phyloP scores from a whole-genome alignment of 2,329 filamentous ascomycete genomes.

The Pseudocercospora fijiensis region DNA sequence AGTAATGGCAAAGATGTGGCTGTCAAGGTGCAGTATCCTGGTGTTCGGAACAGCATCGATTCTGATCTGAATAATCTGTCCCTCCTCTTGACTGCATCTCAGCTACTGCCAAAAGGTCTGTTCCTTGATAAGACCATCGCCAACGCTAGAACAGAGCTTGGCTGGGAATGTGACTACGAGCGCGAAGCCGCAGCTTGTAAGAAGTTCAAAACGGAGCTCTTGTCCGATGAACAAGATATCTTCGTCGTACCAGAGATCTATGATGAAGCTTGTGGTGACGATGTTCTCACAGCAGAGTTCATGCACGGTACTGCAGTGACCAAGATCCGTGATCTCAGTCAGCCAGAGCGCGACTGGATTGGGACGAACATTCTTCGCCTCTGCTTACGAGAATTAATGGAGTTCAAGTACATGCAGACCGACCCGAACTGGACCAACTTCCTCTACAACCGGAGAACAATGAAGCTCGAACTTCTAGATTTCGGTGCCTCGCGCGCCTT shows the following conservation, averaged over 20 bases:
- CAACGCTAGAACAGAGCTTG: conserved; percentile 86
- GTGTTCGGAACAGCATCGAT: conserved; percentile 92
- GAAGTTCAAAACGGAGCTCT: conserved; percentile 68
- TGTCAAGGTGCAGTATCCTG: conserved; percentile 96
- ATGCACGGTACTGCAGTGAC: conserved; percentile 86
- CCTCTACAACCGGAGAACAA: conserved; percentile 71
- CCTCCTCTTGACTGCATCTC: conserved; percentile 84
- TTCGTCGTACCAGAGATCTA: conserved; percentile 81
- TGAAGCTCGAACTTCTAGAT: conserved; percentile 83
- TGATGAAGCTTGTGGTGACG: conserved; percentile 73
- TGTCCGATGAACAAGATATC: conserved; percentile 69
- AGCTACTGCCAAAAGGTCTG: conserved; percentile 83
- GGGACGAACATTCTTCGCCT: conserved; percentile 89
- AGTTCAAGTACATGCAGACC: conserved; percentile 98
- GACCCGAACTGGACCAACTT: conserved; percentile 99
- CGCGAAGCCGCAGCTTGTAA: conserved; percentile 80
- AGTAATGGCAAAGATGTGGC: conserved; percentile 75
- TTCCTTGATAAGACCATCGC: conserved; percentile 97
- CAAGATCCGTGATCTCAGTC: conserved; percentile 68
- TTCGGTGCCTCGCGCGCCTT: conserved; percentile 91
- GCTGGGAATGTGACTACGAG: conserved; percentile 94
- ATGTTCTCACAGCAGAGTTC: conserved; percentile 90
- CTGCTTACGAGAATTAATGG: conserved; percentile 86
- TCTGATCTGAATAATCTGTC: conserved; percentile 93
- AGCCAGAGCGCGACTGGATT: conserved; percentile 91